Evolutionary conservation across 495 filamentous ascomycete genomes (phyloP).

Genomic region (Haplographium delicatum): DNA sequence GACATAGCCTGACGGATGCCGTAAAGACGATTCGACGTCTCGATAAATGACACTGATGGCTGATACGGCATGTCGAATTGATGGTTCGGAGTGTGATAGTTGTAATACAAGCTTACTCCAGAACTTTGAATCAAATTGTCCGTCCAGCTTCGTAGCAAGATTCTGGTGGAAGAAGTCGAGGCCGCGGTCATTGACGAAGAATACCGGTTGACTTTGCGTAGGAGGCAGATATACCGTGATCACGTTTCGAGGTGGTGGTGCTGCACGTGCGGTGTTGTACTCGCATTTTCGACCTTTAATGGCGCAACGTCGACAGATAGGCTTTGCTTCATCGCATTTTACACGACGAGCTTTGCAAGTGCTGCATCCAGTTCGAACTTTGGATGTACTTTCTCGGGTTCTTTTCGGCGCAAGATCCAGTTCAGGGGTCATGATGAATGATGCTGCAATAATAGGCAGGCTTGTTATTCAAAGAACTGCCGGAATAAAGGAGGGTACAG

Average conservation of each 20-base stretch:
- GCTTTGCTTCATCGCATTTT: constrained; percentile 53
- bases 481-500: neutral
- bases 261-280: constrained; percentile 35
- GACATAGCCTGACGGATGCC: constrained; percentile 23
- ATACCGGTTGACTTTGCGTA: constrained; percentile 11
- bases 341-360: constrained; percentile 33
- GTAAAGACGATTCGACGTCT: constrained; percentile 11
- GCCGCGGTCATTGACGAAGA: constrained; percentile 30
- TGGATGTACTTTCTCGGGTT: constrained; percentile 15
- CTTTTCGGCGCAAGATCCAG: constrained; percentile 9
- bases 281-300: constrained; percentile 48
- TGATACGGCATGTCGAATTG: constrained; percentile 60
- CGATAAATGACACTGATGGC: constrained; percentile 40
- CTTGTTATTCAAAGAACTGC: constrained; percentile 3
- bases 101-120: constrained; percentile 52
- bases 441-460: constrained; percentile 6
- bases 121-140: constrained; percentile 54
- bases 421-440: constrained; percentile 11
- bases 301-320: constrained; percentile 44
- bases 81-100: constrained; percentile 51
- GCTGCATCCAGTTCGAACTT: constrained; percentile 8
- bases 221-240: constrained; percentile 20
- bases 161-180: constrained; percentile 54
- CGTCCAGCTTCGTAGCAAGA: constrained; percentile 50
- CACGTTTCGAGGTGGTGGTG: constrained; percentile 22